Evolutionary conservation across 1,284 basidiomycete species (phyloP).

Genomic region (Agroathelia rolfsii): DNA sequence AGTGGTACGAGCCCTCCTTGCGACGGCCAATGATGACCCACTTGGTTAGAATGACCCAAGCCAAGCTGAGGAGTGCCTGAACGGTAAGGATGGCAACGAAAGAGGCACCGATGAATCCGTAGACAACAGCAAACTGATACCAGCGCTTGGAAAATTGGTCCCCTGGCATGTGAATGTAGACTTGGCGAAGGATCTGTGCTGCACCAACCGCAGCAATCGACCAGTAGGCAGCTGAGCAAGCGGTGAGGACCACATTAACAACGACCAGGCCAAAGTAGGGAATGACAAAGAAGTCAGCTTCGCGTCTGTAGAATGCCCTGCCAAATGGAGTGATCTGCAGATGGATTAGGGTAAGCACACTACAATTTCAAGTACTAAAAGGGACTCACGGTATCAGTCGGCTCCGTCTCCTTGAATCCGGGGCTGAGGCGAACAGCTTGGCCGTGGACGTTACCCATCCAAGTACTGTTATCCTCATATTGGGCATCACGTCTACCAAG

Average conservation of each 20-base stretch:
- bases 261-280: constrained; percentile 29
- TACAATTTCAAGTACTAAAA: no score
- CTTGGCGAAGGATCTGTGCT: constrained; percentile 26
- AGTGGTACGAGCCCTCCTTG: constrained; percentile 26
- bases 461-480: constrained; percentile 33
- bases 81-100: constrained; percentile 27
- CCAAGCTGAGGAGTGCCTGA: constrained; percentile 25
- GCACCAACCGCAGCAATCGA: constrained; percentile 28
- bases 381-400: constrained; percentile 19
- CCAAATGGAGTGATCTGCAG: constrained; percentile 38
- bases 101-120: constrained; percentile 24
- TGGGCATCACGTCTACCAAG: constrained; percentile 27
- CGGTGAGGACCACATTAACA: constrained; percentile 24
- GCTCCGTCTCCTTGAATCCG: constrained; percentile 13
- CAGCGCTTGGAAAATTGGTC: constrained; percentile 23
- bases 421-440: constrained; percentile 29
- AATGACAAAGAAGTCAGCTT: constrained; percentile 33
- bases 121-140: constrained; percentile 27
- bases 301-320: constrained; percentile 33
- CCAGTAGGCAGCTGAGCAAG: constrained; percentile 31
- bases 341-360: no score
- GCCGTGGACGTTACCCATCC: constrained; percentile 33
- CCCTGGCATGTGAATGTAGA: constrained; percentile 20
- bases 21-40: constrained; percentile 31
- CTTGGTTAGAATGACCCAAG: constrained; percentile 30